Percentiles rank a stretch among this genome's conserved stretches.
phyloP scores from a whole-genome alignment of 1,139 yeast species.

The Pneumocystis canis region DNA sequence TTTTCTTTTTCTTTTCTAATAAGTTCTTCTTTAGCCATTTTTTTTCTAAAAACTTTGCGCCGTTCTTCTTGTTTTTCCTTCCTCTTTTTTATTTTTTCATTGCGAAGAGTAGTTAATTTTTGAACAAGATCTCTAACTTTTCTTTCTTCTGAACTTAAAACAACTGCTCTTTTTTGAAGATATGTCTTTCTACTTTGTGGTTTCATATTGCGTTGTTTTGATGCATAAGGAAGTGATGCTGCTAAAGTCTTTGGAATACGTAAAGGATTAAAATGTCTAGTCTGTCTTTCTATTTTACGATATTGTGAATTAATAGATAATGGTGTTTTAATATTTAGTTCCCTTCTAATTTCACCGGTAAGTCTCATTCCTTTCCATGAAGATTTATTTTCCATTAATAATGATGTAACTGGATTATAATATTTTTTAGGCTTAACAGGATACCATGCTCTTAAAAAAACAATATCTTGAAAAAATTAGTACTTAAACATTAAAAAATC shows the following conservation, averaged over 20 bases:
- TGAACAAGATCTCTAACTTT: conserved; percentile 82
- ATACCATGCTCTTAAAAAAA: conserved; percentile 90
- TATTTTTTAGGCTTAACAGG: conserved; percentile 82
- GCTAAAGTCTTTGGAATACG: conserved; percentile 70
- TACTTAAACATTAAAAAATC: conserved; percentile 10
- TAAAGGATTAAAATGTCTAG: conserved; percentile 73
- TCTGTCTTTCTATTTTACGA: conserved; percentile 72
- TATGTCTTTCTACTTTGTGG: conserved; percentile 77
- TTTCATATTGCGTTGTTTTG: conserved; percentile 70
- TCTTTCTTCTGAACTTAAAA: conserved; percentile 61
- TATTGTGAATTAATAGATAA: conserved; percentile 44
- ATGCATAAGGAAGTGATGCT: conserved; percentile 71
- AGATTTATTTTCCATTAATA: conserved; percentile 54
- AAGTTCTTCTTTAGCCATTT: conserved; percentile 59
- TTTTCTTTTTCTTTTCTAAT: conserved; percentile 57
- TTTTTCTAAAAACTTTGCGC: conserved; percentile 60
- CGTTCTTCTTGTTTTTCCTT: conserved; percentile 61
- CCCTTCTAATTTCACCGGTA: conserved; percentile 87
- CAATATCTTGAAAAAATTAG: conserved; percentile 44
- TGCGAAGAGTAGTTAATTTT: conserved; percentile 68
- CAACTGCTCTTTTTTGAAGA: conserved; percentile 80
- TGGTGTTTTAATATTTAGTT: conserved; percentile 50
- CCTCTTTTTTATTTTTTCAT: conserved; percentile 72
- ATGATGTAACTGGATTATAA: conserved; percentile 91
- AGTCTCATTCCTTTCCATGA: conserved; percentile 95